These are phyloP conservation scores for Kalmanozyma brasiliensis DNA, from an alignment of 1,284 basidiomycete species.

Conservation along the genomic window DNA sequence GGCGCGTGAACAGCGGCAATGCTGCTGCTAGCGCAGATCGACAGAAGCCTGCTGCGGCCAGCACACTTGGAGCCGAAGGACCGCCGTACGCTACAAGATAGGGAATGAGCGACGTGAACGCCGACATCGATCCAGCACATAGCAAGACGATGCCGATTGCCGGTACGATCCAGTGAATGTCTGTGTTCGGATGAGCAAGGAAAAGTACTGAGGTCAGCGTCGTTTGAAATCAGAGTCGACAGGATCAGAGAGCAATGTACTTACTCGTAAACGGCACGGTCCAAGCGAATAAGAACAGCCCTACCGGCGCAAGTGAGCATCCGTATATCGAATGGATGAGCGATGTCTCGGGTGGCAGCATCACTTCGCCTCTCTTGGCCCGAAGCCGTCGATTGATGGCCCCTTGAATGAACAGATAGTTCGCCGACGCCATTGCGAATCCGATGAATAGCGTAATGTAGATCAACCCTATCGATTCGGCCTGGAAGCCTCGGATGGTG, in stretches of 20 bases:
- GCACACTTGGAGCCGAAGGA: constrained; percentile 32
- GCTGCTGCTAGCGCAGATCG: constrained; percentile 37
- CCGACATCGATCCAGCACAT: constrained; percentile 38
- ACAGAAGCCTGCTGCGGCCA: constrained; percentile 40
- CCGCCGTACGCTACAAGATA: constrained; percentile 44
- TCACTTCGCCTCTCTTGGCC: constrained; percentile 19
- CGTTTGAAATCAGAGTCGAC: background rate
- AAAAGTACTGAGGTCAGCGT: background rate
- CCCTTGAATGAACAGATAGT: constrained; percentile 30
- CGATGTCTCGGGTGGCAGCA: constrained; percentile 30
- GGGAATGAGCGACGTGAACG: constrained; percentile 39
- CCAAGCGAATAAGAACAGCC: constrained; percentile 37
- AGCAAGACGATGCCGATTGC: constrained; percentile 35
- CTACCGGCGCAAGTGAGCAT: constrained; percentile 30
- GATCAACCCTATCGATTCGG: constrained; percentile 36
- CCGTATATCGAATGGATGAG: constrained; percentile 41
- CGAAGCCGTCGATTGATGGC: constrained; percentile 27
- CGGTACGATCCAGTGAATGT: constrained; percentile 41
- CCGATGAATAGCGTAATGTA: constrained; percentile 45
- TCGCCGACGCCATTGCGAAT: constrained; percentile 23
- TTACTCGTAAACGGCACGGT: constrained; percentile 32
- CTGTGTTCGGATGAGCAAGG: background rate
- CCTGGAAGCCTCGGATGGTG: constrained; percentile 35
- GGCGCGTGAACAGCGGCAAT: constrained; percentile 34
- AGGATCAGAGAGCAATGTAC: background rate